Evolutionary conservation across 1,139 yeast species (phyloP).

Genomic region (Diutina neorugosa): DNA sequence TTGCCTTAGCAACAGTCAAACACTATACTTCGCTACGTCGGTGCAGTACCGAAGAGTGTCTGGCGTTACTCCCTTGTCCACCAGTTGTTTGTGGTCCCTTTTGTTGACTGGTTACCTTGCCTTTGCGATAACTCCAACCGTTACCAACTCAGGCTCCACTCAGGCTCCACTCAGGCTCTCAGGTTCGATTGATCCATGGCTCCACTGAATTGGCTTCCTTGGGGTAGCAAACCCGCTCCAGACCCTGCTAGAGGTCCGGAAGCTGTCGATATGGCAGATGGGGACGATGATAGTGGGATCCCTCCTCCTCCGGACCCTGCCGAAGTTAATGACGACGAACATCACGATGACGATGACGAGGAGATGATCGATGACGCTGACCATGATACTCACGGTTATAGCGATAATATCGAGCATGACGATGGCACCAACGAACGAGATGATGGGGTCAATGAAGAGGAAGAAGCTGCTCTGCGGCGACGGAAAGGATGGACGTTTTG

Average conservation of each 20-base stretch:
- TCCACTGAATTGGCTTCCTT: conserved; percentile 2
- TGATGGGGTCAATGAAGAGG: conserved; percentile 5
- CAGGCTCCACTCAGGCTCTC: background rate
- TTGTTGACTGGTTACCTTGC: no score
- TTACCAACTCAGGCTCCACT: no score
- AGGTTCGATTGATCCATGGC: background rate
- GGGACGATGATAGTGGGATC: background rate
- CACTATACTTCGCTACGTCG: no score
- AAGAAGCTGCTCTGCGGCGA: conserved; percentile 4
- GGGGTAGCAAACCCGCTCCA: background rate
- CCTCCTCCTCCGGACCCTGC: background rate
- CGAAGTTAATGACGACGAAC: conserved; percentile 7
- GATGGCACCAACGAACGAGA: conserved; percentile 5
- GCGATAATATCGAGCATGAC: conserved; percentile 7
- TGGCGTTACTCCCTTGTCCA: no score
- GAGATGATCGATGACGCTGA: conserved; percentile 24
- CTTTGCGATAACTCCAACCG: no score
- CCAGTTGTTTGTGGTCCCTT: no score
- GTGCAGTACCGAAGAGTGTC: no score
- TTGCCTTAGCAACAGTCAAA: no score
- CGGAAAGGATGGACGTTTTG: conserved; percentile 4
- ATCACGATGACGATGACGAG: conserved; percentile 17
- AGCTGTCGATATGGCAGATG: background rate
- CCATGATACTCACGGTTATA: conserved; percentile 10
- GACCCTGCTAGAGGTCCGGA: background rate